phyloP scores from a whole-genome alignment of 1,284 basidiomycete genomes.

The Cutaneotrichosporon sp. region DNA sequence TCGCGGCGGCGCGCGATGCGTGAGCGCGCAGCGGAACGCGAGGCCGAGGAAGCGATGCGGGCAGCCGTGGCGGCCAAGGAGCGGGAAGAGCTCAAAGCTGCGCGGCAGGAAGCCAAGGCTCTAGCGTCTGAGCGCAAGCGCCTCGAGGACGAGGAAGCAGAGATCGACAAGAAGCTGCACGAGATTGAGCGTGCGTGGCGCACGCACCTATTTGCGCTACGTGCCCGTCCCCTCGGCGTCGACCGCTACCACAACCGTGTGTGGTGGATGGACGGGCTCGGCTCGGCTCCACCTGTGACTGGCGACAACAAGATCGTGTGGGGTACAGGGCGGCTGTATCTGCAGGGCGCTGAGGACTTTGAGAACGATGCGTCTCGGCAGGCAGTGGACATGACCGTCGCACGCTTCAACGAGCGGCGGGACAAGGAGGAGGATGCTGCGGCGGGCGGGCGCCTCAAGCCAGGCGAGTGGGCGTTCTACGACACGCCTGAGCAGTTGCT shows the following conservation, averaged over 20 bases:
- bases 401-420: slow-evolving; percentile 54
- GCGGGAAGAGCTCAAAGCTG: slow-evolving; percentile 30
- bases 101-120: slow-evolving; percentile 33
- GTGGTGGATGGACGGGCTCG: slow-evolving; percentile 99
- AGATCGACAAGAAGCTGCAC: slow-evolving; percentile 70
- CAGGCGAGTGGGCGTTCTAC: slow-evolving; percentile 85
- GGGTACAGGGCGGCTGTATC: slow-evolving; percentile 79
- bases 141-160: slow-evolving; percentile 79
- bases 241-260: slow-evolving; percentile 91
- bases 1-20: slow-evolving; percentile 41
- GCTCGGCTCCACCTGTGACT: slow-evolving; percentile 68
- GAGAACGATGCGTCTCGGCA: slow-evolving; percentile 61
- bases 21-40: slow-evolving; percentile 42
- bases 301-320: slow-evolving; percentile 59
- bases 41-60: slow-evolving; percentile 59
- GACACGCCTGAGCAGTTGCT: slow-evolving; percentile 80
- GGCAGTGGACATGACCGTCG: slow-evolving; percentile 54
- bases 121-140: slow-evolving; percentile 60
- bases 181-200: slow-evolving; percentile 90
- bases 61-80: slow-evolving; percentile 53
- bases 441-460: slow-evolving; percentile 55
- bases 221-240: slow-evolving; percentile 79
- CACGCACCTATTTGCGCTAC: slow-evolving; percentile 70
- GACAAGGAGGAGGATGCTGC: slow-evolving; percentile 63
- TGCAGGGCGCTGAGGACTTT: slow-evolving; percentile 78